A percentile compares a stretch with the other conserved stretches of the same genome.
Evolutionary conservation across 176 grass and related monocot genomes (phyloP).

Genomic region (Chrysopogon serrulatus): DNA sequence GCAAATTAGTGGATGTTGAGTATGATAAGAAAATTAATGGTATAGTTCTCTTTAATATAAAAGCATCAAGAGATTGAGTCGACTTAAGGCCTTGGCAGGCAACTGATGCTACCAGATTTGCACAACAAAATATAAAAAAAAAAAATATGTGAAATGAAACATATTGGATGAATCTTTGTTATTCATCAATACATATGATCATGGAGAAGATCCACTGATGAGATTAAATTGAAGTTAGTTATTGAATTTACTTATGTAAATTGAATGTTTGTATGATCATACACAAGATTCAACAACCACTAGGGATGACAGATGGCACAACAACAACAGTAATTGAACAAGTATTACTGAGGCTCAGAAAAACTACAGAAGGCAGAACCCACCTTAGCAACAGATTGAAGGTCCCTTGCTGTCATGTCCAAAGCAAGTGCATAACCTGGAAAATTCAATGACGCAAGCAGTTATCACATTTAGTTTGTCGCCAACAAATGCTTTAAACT

Average conservation of each 20-base stretch:
- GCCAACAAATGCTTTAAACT: not conserved
- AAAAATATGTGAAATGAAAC: not conserved
- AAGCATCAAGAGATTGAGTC: not conserved
- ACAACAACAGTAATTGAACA: not conserved
- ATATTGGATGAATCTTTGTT: not conserved
- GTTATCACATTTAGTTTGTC: not conserved
- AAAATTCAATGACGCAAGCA: conserved; percentile 5
- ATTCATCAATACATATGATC: not conserved
- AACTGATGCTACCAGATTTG: conserved; percentile 2
- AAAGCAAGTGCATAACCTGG: conserved; percentile 95
- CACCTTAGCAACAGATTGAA: conserved; percentile 79
- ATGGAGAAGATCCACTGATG: not conserved
- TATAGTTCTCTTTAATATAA: not conserved
- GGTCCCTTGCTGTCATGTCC: conserved; percentile 98
- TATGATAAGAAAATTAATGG: not conserved
- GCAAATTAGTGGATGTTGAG: conserved; percentile 15
- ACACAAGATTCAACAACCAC: not conserved
- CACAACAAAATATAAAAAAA: not conserved
- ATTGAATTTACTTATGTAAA: not conserved
- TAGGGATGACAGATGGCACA: not conserved
- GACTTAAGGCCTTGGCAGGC: not conserved
- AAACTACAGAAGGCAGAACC: not conserved
- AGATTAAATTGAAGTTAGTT: not conserved
- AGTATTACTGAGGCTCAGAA: not conserved
- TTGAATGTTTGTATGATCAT: not conserved